phyloP scores from a whole-genome alignment of 2,329 filamentous ascomycete genomes.

The Aspergillus felis region DNA sequence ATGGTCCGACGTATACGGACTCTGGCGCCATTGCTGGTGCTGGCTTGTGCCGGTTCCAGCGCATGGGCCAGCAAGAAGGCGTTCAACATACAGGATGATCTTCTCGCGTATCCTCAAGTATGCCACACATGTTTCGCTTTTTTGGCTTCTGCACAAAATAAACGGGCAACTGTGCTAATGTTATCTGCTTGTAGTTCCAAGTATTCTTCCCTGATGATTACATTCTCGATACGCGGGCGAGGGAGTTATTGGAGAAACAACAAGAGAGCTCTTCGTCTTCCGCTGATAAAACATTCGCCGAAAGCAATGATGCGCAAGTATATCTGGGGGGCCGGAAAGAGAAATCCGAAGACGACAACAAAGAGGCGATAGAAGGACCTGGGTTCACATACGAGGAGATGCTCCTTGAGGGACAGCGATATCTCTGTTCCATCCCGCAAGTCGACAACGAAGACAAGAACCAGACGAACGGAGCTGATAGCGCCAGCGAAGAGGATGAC shows the following conservation, averaged over 20 bases:
- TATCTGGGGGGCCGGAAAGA: slow-evolving; percentile 14
- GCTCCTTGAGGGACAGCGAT: slow-evolving; percentile 64
- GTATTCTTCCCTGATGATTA: slow-evolving; percentile 70
- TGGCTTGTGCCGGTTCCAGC: slow-evolving; percentile 28
- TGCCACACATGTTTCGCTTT: slow-evolving; percentile 13
- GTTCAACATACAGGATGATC: slow-evolving; percentile 85
- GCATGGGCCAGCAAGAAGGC: slow-evolving; percentile 52
- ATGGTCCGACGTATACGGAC: slow-evolving; percentile 24
- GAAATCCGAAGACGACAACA: slow-evolving; percentile 51
- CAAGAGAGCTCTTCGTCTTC: slow-evolving; percentile 13
- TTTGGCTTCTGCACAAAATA: neutral
- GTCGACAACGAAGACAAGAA: slow-evolving; percentile 62
- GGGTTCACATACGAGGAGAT: slow-evolving; percentile 65
- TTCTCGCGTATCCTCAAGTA: slow-evolving; percentile 84
- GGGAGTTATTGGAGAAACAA: slow-evolving; percentile 48
- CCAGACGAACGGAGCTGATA: slow-evolving; percentile 63
- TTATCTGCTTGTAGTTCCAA: slow-evolving; percentile 62
- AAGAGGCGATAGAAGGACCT: slow-evolving; percentile 40
- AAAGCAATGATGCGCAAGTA: slow-evolving; percentile 23
- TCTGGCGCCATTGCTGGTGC: slow-evolving; percentile 26
- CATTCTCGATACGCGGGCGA: slow-evolving; percentile 67
- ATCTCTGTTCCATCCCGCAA: slow-evolving; percentile 79
- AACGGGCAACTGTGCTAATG: neutral
- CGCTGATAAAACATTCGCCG: slow-evolving; percentile 7
- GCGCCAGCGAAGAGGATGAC: slow-evolving; percentile 59